These are phyloP conservation scores for Betula pendula DNA, from an alignment of 306 rosid species.

Conservation along the genomic window DNA sequence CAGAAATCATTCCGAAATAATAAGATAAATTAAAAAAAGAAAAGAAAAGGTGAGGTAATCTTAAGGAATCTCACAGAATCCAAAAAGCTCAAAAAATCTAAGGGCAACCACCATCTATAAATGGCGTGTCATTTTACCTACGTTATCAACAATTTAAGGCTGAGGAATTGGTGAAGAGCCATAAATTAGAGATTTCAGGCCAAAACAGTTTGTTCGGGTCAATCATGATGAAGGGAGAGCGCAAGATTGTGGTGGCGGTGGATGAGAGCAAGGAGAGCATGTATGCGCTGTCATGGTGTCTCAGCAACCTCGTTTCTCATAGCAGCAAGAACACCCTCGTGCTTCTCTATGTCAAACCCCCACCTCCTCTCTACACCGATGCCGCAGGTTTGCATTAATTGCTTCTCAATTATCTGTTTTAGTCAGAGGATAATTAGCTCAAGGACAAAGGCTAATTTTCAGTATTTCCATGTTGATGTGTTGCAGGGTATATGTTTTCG, in stretches of 20 bases:
- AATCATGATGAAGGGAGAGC: slow-evolving; percentile 33
- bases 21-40: no score
- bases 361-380: slow-evolving; percentile 55
- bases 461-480: not conserved
- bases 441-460: not conserved
- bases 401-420: not conserved
- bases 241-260: slow-evolving; percentile 68
- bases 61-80: not conserved
- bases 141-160: slow-evolving; percentile 26
- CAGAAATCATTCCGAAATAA: no score
- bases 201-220: not conserved
- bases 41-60: not conserved
- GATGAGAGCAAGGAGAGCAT: slow-evolving; percentile 88
- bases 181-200: slow-evolving; percentile 5
- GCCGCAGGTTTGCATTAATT: slow-evolving; percentile 56
- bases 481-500: slow-evolving; percentile 60
- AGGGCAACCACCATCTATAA: slow-evolving; percentile 26
- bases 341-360: slow-evolving; percentile 78
- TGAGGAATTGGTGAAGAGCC: not conserved
- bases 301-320: slow-evolving; percentile 48
- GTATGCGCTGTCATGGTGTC: slow-evolving; percentile 77
- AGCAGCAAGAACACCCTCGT: slow-evolving; percentile 45
- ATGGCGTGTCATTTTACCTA: slow-evolving; percentile 10
- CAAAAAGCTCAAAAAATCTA: not conserved
- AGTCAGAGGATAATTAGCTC: not conserved